A percentile compares a stretch with the other conserved stretches of the same genome.
These are phyloP conservation scores for Fraxinus latifolia DNA, from an alignment of 305 asterid species.

Conservation along the genomic window DNA sequence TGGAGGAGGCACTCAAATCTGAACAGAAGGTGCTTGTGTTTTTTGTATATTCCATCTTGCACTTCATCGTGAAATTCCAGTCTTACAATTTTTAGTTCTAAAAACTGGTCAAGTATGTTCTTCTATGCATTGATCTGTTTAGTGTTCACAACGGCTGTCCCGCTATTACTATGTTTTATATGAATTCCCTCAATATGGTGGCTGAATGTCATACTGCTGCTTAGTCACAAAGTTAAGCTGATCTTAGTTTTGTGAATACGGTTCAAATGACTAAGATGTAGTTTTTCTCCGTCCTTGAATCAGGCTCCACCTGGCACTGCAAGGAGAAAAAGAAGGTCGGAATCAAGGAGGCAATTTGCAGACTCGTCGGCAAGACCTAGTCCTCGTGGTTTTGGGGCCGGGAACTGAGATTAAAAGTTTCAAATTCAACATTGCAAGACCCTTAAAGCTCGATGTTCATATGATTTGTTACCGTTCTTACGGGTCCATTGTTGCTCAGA, in stretches of 20 bases:
- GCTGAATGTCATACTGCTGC: neutral
- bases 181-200: neutral
- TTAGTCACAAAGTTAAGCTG: neutral
- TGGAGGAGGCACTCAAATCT: constrained; percentile 78
- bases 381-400: constrained; percentile 90
- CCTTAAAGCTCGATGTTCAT: neutral
- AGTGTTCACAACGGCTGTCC: neutral
- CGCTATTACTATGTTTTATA: neutral
- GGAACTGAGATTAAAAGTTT: constrained; percentile 37
- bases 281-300: constrained; percentile 1
- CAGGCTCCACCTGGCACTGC: constrained; percentile 98
- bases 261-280: neutral
- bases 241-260: constrained; percentile 7
- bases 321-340: constrained; percentile 75
- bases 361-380: constrained; percentile 64
- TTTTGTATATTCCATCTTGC: neutral
- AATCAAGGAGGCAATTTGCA: constrained; percentile 64
- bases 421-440: neutral
- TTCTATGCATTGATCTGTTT: neutral
- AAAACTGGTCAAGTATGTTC: neutral
- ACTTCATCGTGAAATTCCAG: neutral
- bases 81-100: neutral
- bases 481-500: neutral
- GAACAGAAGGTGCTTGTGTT: constrained; percentile 65
- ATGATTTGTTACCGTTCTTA: neutral